A percentile compares a stretch with the other conserved stretches of the same genome.
These are phyloP conservation scores for Silene conica DNA, from an alignment of 148 eudicot genomes.

Conservation along the genomic window DNA sequence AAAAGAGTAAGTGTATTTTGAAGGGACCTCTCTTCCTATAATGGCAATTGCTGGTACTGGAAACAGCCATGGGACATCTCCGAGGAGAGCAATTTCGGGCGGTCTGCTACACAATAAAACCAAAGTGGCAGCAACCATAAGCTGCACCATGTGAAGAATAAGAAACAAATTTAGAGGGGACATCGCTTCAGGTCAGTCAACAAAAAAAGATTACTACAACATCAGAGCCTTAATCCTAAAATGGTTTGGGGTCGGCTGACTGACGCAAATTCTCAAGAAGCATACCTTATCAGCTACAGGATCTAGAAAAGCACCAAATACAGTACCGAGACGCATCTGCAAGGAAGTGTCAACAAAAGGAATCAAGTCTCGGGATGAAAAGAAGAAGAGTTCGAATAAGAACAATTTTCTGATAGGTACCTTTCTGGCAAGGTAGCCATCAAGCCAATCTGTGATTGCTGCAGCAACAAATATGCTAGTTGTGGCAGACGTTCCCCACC, in stretches of 20 bases:
- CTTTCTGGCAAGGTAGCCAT: conserved; percentile 95
- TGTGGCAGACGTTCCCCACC: conserved; percentile 86
- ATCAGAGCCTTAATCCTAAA: no score
- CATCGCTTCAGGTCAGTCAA: not conserved
- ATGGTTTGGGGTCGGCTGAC: no score
- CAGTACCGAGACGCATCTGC: conserved; percentile 83
- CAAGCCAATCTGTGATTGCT: conserved; percentile 98
- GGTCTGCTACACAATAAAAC: conserved; percentile 88
- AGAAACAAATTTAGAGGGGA: conserved; percentile 18
- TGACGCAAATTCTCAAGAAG: not conserved
- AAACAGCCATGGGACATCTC: conserved; percentile 75
- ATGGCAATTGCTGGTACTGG: conserved; percentile 85
- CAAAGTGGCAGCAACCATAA: conserved; percentile 97
- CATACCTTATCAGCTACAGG: conserved; percentile 98
- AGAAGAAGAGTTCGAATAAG: conserved; percentile 3
- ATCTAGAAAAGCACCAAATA: conserved; percentile 97
- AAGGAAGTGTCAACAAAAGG: conserved; percentile 14
- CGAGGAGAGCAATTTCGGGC: conserved; percentile 55
- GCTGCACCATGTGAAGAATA: conserved; percentile 59
- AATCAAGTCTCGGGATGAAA: conserved; percentile 10
- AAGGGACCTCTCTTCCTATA: conserved; percentile 89
- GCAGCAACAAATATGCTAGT: conserved; percentile 83
- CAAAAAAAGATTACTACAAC: no score
- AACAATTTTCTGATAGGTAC: conserved; percentile 27
- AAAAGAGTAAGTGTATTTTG: conserved; percentile 10